Percentiles rank a stretch among this genome's conserved stretches.
These are phyloP conservation scores for Galerina sulciceps DNA, from an alignment of 768 basidiomycete genomes.

Conservation along the genomic window DNA sequence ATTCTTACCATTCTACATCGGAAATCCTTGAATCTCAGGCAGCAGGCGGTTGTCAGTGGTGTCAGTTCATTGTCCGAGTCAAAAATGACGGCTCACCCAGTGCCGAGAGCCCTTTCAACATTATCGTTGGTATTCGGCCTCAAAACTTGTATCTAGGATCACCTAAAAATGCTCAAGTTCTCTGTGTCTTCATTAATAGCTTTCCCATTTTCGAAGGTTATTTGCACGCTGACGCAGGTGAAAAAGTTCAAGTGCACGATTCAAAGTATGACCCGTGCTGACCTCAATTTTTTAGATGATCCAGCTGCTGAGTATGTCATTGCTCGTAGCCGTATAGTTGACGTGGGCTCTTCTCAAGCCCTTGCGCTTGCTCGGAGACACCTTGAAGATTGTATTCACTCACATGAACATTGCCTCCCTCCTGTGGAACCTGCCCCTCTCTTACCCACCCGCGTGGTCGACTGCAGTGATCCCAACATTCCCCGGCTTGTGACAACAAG, in stretches of 20 bases:
- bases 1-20: neutral
- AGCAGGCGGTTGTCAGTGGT: neutral
- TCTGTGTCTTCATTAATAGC: neutral
- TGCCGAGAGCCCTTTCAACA: neutral
- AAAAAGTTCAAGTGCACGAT: neutral
- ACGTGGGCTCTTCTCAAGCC: neutral
- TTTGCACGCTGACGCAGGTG: neutral
- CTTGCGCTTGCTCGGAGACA: neutral
- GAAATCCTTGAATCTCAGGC: neutral
- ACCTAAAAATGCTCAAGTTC: neutral
- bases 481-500: too few species aligned
- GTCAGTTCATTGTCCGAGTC: neutral
- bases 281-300: neutral
- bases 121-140: neutral
- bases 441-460: constrained; percentile 1
- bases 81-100: neutral
- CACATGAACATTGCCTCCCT: neutral
- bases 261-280: neutral
- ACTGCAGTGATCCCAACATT: neutral
- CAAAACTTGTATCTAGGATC: neutral
- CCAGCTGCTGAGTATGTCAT: neutral
- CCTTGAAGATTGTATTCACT: neutral
- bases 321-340: neutral
- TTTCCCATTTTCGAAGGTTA: neutral
- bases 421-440: neutral